Percentiles rank a stretch among this genome's conserved stretches.
phyloP scores from a whole-genome alignment of 352 stramenopile genomes.

The Thraustochytrium sp. region DNA sequence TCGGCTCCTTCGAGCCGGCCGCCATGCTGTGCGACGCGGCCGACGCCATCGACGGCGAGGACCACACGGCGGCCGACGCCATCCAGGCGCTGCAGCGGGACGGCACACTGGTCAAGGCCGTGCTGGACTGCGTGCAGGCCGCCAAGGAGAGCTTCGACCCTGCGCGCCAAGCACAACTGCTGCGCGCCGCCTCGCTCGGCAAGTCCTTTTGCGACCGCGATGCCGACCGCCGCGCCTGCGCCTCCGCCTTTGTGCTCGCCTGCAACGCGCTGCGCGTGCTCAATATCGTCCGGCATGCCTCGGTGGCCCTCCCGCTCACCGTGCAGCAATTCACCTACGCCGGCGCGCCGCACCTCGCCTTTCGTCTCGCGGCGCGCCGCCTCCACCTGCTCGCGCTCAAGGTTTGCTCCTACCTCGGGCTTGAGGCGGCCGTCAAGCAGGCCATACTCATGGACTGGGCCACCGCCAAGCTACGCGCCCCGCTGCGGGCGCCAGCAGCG shows the following conservation, averaged over 20 bases:
- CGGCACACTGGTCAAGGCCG: not conserved
- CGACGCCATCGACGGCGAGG: not conserved
- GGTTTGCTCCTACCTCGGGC: conserved; percentile 33
- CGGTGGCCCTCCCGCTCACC: conserved; percentile 43
- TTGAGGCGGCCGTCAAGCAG: conserved; percentile 18
- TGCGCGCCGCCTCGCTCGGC: conserved; percentile 39
- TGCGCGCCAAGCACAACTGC: conserved; percentile 30
- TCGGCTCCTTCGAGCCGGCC: not conserved
- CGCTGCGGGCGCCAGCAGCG: not conserved
- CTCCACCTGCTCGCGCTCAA: conserved; percentile 46
- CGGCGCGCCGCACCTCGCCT: conserved; percentile 1
- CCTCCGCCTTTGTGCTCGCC: not conserved
- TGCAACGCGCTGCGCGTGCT: conserved; percentile 45
- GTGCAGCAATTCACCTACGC: conserved; percentile 6
- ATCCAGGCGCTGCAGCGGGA: conserved; percentile 19
- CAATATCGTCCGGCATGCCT: conserved; percentile 43
- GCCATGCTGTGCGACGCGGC: conserved; percentile 29
- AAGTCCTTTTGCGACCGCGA: conserved; percentile 47
- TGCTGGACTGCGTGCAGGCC: conserved; percentile 39
- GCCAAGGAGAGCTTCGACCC: conserved; percentile 42
- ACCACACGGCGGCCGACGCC: not conserved
- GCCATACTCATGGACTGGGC: conserved; percentile 20
- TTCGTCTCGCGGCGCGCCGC: conserved; percentile 2
- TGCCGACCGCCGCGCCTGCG: not conserved
- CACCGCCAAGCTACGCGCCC: not conserved